phyloP scores from a whole-genome alignment of 306 rosid species.

The Castanea crenata region DNA sequence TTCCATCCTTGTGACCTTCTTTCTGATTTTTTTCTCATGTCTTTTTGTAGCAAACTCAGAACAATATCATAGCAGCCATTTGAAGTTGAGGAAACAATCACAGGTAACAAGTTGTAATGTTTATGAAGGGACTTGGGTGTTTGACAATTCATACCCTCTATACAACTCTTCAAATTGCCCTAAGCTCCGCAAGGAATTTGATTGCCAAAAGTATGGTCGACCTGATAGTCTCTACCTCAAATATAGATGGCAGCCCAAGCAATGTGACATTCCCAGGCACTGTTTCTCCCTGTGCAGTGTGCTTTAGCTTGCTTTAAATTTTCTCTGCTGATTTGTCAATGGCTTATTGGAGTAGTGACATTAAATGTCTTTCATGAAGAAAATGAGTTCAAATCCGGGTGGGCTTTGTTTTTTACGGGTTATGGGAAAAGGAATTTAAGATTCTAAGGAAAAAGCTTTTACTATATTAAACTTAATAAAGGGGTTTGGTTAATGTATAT shows the following conservation, averaged over 20 bases:
- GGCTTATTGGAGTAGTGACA: too few relatives aligned
- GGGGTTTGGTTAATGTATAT: too few relatives aligned
- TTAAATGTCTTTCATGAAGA: too few relatives aligned
- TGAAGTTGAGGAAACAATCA: slow-evolving; percentile 8
- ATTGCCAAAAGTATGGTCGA: slow-evolving; percentile 56
- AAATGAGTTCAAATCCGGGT: too few relatives aligned
- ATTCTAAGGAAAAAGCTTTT: too few relatives aligned
- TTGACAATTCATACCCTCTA: slow-evolving; percentile 50
- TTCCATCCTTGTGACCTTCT: background rate
- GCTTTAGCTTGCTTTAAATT: too few relatives aligned
- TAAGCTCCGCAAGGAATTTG: slow-evolving; percentile 42
- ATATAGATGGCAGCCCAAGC: slow-evolving; percentile 63
- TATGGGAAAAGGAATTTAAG: too few relatives aligned
- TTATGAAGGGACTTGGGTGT: slow-evolving; percentile 62
- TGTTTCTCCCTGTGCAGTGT: background rate
- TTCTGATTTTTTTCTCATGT: background rate
- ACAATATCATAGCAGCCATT: background rate
- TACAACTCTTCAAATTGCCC: slow-evolving; percentile 54
- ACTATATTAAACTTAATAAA: too few relatives aligned
- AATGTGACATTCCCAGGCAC: slow-evolving; percentile 61
- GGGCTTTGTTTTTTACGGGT: too few relatives aligned
- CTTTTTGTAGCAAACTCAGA: slow-evolving; percentile 1
- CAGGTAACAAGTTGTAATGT: slow-evolving; percentile 20
- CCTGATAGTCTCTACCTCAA: slow-evolving; percentile 48
- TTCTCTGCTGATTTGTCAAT: too few relatives aligned